Percentiles rank a stretch among this genome's conserved stretches.
These are phyloP conservation scores for Kwoniella mangroviensis DNA, from an alignment of 768 basidiomycete species.

Conservation along the genomic window DNA sequence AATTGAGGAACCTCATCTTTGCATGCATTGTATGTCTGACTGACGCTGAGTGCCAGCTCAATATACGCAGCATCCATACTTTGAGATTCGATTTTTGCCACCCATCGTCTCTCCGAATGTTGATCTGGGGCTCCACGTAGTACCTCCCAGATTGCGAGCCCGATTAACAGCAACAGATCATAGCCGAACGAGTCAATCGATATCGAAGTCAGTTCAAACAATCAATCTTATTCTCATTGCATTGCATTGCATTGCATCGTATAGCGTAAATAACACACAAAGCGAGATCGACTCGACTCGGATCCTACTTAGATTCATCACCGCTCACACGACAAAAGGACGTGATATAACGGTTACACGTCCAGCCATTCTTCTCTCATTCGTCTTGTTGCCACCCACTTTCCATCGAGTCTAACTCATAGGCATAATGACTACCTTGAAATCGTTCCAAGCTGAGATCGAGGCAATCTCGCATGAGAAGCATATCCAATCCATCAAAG, in stretches of 20 bases:
- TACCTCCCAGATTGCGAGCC: background rate
- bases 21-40: too few relatives aligned
- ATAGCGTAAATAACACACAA: background rate
- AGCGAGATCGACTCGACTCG: background rate
- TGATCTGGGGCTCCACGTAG: too few relatives aligned
- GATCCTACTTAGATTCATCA: background rate
- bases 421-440: constrained; percentile 47
- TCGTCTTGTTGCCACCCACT: constrained; percentile 8
- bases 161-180: background rate
- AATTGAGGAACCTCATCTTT: too few relatives aligned
- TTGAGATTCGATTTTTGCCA: too few relatives aligned
- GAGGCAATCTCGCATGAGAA: constrained; percentile 41
- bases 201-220: background rate
- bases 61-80: too few relatives aligned
- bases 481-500: constrained; percentile 34
- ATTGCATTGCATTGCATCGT: too few relatives aligned
- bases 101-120: too few relatives aligned
- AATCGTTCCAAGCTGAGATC: constrained; percentile 57
- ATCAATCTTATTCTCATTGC: background rate
- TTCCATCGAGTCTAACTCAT: background rate
- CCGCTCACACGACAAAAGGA: background rate
- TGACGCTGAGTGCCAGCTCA: too few relatives aligned
- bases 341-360: background rate
- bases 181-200: background rate
- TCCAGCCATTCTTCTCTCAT: background rate